phyloP scores from a whole-genome alignment of 1,284 basidiomycete species.

The Fomitopsis pinicola region DNA sequence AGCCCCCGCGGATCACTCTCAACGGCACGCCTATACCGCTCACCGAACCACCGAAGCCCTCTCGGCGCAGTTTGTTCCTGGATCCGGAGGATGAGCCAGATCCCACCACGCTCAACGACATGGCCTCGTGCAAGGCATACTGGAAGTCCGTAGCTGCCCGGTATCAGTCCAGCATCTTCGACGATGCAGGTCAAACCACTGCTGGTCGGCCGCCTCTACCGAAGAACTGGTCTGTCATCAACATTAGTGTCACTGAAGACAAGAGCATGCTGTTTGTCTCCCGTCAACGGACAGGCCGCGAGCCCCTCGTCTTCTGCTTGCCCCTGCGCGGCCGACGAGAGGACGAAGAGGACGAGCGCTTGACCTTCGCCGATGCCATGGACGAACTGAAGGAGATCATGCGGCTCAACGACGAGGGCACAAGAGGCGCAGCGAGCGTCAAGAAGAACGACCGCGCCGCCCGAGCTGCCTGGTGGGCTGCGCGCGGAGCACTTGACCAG shows the following conservation, averaged over 20 bases:
- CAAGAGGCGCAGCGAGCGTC: slow-evolving; percentile 71
- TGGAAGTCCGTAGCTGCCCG: slow-evolving; percentile 55
- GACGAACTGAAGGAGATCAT: slow-evolving; percentile 80
- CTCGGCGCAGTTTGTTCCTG: slow-evolving; percentile 13
- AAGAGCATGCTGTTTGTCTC: slow-evolving; percentile 82
- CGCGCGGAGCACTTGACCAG: slow-evolving; percentile 71
- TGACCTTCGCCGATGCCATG: slow-evolving; percentile 75
- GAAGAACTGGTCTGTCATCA: slow-evolving; percentile 80
- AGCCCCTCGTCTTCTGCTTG: slow-evolving; percentile 82
- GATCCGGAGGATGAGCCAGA: slow-evolving; percentile 36
- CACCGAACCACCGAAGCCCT: slow-evolving; percentile 9
- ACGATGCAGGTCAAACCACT: slow-evolving; percentile 34
- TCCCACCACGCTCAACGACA: slow-evolving; percentile 22
- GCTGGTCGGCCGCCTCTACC: slow-evolving; percentile 53
- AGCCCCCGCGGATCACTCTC: slow-evolving; percentile 57
- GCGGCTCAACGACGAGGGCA: slow-evolving; percentile 69
- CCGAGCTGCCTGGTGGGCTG: slow-evolving; percentile 81
- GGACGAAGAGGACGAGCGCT: slow-evolving; percentile 66
- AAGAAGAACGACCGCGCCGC: slow-evolving; percentile 61
- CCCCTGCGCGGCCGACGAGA: slow-evolving; percentile 85
- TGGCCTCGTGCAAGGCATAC: slow-evolving; percentile 43
- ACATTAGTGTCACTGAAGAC: slow-evolving; percentile 81
- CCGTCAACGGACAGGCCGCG: slow-evolving; percentile 61
- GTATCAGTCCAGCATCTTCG: slow-evolving; percentile 46
- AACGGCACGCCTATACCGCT: slow-evolving; percentile 35